Conservation (phyloP, 345 rosid species). For the Eucalyptus polyanthemos region DNA sequence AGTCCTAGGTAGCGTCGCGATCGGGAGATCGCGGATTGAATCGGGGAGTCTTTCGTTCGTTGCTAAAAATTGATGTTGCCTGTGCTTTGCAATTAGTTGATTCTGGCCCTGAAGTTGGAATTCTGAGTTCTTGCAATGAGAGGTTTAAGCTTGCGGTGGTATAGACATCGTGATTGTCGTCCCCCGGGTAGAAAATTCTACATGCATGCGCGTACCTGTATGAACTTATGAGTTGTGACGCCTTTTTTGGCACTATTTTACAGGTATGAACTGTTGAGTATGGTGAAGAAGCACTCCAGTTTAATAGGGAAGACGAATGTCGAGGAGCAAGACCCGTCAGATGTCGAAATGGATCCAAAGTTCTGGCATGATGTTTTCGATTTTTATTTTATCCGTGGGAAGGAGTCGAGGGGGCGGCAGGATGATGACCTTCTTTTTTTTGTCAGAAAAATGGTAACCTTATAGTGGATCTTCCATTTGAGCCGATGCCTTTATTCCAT, state of each 20-base stretch:
- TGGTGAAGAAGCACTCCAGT: constrained; percentile 84
- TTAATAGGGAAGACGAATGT: constrained; percentile 30
- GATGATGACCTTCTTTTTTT: constrained; percentile 92
- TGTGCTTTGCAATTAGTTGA: background rate
- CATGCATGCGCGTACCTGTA: background rate
- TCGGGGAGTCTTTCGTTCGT: background rate
- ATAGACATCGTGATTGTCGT: background rate
- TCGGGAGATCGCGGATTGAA: background rate
- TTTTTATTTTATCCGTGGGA: constrained; percentile 69
- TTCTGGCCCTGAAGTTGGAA: background rate
- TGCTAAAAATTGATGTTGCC: background rate
- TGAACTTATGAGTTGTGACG: background rate
- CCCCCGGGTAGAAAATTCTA: background rate
- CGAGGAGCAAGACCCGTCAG: constrained; percentile 46
- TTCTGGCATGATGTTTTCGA: constrained; percentile 90
- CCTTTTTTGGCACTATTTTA: background rate
- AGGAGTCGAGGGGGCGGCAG: constrained; percentile 66
- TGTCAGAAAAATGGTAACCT: constrained; percentile 61
- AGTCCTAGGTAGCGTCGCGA: background rate
- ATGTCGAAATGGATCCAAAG: constrained; percentile 66
- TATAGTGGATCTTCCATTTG: background rate
- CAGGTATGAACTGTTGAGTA: constrained; percentile 64
- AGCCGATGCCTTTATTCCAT: background rate
- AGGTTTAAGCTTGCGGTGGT: background rate
- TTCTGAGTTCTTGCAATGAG: background rate